Conservation (phyloP, 257 asterid species). For the Ehretia macrophylla region DNA sequence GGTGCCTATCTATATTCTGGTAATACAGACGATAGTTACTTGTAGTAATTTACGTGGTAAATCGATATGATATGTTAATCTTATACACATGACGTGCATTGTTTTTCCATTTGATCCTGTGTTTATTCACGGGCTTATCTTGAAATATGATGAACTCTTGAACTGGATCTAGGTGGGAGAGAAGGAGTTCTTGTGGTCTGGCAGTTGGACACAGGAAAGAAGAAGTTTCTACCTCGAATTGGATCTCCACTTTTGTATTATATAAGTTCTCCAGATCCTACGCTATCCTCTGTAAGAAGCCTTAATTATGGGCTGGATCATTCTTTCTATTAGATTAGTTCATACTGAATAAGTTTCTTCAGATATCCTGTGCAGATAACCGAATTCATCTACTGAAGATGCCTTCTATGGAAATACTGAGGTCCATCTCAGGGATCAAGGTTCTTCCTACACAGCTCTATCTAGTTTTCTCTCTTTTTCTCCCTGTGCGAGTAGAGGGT, state of each 20-base stretch:
- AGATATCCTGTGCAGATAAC: slow-evolving; percentile 96
- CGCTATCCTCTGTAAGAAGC: slow-evolving; percentile 68
- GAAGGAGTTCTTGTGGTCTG: slow-evolving; percentile 97
- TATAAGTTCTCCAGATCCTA: slow-evolving; percentile 74
- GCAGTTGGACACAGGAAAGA: slow-evolving; percentile 95
- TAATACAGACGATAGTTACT: slow-evolving; percentile 16
- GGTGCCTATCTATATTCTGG: slow-evolving; percentile 97
- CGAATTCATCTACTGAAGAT: slow-evolving; percentile 63
- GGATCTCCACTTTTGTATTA: slow-evolving; percentile 77
- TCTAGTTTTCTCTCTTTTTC: not conserved
- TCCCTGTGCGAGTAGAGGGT: not conserved
- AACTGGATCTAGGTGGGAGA: slow-evolving; percentile 61
- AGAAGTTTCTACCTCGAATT: slow-evolving; percentile 77
- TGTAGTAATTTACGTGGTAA: not conserved
- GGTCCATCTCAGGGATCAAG: slow-evolving; percentile 89
- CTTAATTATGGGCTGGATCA: slow-evolving; percentile 6
- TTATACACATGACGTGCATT: not conserved
- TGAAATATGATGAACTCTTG: slow-evolving; percentile 6
- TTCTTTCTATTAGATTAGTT: slow-evolving; percentile 15
- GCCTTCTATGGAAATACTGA: slow-evolving; percentile 80
- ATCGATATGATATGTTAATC: not conserved
- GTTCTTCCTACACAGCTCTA: slow-evolving; percentile 17
- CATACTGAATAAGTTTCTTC: slow-evolving; percentile 37
- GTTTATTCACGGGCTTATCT: not conserved
- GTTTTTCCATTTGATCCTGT: not conserved